These are phyloP conservation scores for Nakazawaea peltata DNA, from an alignment of 805 yeast species.

Conservation along the genomic window DNA sequence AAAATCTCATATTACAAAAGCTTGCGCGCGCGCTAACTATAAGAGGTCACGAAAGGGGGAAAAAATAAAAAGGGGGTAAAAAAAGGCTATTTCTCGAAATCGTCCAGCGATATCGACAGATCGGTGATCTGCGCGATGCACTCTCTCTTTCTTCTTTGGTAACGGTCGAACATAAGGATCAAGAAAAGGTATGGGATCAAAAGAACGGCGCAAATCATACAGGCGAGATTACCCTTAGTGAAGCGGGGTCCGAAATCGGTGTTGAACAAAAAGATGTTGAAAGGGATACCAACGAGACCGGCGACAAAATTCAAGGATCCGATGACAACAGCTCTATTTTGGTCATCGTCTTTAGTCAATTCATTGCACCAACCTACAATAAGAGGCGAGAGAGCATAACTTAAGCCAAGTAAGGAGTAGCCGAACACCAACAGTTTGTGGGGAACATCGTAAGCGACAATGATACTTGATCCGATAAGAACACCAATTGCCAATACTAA, in stretches of 20 bases:
- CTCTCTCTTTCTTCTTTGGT: conserved; percentile 8
- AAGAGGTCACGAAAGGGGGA: too few relatives aligned
- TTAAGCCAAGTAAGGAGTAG: conserved; percentile 48
- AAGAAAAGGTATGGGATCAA: neutral
- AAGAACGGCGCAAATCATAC: conserved; percentile 3
- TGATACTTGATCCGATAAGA: conserved; percentile 41
- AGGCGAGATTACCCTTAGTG: conserved; percentile 3
- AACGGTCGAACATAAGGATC: conserved; percentile 5
- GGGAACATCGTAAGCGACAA: conserved; percentile 53
- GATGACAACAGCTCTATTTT: conserved; percentile 48
- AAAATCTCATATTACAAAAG: too few relatives aligned
- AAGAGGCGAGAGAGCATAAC: conserved; percentile 59
- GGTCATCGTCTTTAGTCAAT: conserved; percentile 47
- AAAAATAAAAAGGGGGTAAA: neutral
- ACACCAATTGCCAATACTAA: conserved; percentile 45
- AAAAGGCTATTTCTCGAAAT: neutral
- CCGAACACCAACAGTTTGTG: conserved; percentile 56
- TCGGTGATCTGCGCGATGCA: neutral
- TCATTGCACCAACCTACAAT: conserved; percentile 52
- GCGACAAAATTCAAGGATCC: conserved; percentile 38
- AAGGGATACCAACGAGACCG: conserved; percentile 4
- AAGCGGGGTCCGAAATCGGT: conserved; percentile 5
- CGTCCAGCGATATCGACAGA: neutral
- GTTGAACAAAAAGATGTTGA: conserved; percentile 2
- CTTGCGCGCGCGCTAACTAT: too few relatives aligned